A percentile compares a stretch with the other conserved stretches of the same genome.
Conservation (phyloP, 345 rosid genomes). For the Citrus trifoliata region DNA sequence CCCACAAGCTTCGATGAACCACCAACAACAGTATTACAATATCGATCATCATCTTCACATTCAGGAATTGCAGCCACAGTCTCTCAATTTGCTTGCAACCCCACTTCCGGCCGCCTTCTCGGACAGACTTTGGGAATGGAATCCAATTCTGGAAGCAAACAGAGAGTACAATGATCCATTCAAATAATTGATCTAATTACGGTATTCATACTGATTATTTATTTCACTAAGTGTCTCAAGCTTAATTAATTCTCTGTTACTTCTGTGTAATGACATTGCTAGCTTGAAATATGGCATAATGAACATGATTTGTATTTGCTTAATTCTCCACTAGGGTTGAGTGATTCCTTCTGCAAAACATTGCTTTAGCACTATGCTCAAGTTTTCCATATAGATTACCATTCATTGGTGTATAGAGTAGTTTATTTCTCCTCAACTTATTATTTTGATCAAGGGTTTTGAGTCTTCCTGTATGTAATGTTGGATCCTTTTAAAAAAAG, state of each 20-base stretch:
- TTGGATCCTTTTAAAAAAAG: no score
- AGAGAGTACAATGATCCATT: slow-evolving; percentile 55
- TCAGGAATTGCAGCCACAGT: slow-evolving; percentile 31
- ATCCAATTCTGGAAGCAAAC: slow-evolving; percentile 56
- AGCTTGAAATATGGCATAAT: not conserved
- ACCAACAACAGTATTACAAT: slow-evolving; percentile 26
- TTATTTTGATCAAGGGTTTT: no score
- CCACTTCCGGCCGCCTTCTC: slow-evolving; percentile 43
- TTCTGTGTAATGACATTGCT: not conserved
- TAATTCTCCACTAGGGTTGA: no score
- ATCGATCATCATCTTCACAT: slow-evolving; percentile 37
- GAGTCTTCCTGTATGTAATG: no score
- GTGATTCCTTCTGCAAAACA: no score
- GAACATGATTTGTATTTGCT: not conserved
- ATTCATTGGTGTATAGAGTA: no score
- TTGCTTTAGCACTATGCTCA: no score
- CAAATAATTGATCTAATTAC: slow-evolving; percentile 43
- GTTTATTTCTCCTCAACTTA: no score
- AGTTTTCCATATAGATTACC: no score
- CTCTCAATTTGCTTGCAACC: slow-evolving; percentile 24
- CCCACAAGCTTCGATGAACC: slow-evolving; percentile 45
- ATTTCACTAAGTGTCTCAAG: not conserved
- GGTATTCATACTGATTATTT: not conserved
- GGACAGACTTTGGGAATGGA: slow-evolving; percentile 87
- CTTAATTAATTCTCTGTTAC: not conserved